A percentile compares a stretch with the other conserved stretches of the same genome.
Conservation (phyloP, 169 alveolate genomes). For the Plasmodium vinckei region DNA sequence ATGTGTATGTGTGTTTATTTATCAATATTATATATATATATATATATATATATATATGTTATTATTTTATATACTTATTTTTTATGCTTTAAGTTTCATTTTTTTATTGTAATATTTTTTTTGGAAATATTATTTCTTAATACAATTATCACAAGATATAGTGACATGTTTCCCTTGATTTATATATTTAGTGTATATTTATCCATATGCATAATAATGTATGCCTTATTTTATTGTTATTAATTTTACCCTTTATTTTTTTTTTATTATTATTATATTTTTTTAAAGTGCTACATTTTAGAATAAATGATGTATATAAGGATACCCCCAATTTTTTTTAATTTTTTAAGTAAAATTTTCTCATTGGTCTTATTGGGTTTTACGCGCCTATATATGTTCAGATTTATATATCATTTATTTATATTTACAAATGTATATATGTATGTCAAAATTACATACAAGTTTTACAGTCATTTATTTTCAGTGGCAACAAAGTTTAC, state of each 20-base stretch:
- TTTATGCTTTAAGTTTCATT: slow-evolving; percentile 28
- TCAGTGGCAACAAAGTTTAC: too few species aligned
- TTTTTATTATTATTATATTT: too few species aligned
- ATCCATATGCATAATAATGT: slow-evolving; percentile 6
- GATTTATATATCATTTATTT: too few species aligned
- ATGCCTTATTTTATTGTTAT: slow-evolving; percentile 55
- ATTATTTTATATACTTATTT: background rate
- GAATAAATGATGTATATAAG: too few species aligned
- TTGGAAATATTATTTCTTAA: slow-evolving; percentile 30
- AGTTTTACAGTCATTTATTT: too few species aligned
- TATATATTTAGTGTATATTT: slow-evolving; percentile 19
- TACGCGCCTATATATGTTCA: too few species aligned
- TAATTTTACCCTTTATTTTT: slow-evolving; percentile 21
- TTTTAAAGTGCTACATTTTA: too few species aligned
- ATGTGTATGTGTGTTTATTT: background rate
- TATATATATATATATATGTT: slow-evolving; percentile 8
- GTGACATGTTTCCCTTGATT: slow-evolving; percentile 12
- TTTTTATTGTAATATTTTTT: slow-evolving; percentile 53
- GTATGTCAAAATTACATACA: too few species aligned
- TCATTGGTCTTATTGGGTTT: too few species aligned
- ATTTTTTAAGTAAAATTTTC: too few species aligned
- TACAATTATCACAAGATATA: slow-evolving; percentile 18
- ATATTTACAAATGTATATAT: too few species aligned
- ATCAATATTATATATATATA: background rate
- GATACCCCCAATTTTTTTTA: too few species aligned